Base-by-base conservation (phyloP, 768 basidiomycete species). In the Podaxis sp. region DNA sequence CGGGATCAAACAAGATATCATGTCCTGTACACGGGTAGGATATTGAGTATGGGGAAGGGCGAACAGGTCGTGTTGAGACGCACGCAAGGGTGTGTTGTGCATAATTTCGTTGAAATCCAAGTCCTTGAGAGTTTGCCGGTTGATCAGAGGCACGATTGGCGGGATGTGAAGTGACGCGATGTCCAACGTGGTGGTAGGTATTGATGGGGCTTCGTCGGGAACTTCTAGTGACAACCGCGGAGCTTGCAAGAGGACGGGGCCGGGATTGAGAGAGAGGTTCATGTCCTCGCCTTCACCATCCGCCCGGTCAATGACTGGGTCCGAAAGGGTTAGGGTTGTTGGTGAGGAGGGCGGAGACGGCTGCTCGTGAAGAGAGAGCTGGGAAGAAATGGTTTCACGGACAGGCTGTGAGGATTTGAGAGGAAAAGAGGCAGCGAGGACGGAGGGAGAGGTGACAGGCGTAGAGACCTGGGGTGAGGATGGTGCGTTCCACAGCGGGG, bases 31-130 rank as follows among this genome's bases (percentile, higher is more conserved):
- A 58, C 60, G 63, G 46, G 58, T 59, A 63, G 65, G 55, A 58
- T 52, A 68, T 57, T 63, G 39, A 68, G 64, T 52, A 53, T 44
- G 58, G 33, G 49, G 44, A 64, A 61, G 53, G 28, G 61, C 61
- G 63, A 36, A 64, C 48, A 68, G 36, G 26, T 22, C 52, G 46
- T 52, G 52, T 63, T 52, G 66, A 48, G 22, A 89, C 88, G 78
- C 76, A 93, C 95, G 90, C 63, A 96, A 88, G 72, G 95, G 93
- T 24, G 93, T 92, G 73, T 95, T 95, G 53, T 91, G 86, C 61
- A 96, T 81, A 68, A 96, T 95, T 58, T 89, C 85, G 63, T 89
- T 85, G 19, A 96, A 79, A 72, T 97, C 94, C 56, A 97, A 80
- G 71, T 95, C 92, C 69, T 86, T 87, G 67, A 97, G 80, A 1